Conservation (phyloP, 1,284 basidiomycete species). For the Rhodotorula sp. region DNA sequence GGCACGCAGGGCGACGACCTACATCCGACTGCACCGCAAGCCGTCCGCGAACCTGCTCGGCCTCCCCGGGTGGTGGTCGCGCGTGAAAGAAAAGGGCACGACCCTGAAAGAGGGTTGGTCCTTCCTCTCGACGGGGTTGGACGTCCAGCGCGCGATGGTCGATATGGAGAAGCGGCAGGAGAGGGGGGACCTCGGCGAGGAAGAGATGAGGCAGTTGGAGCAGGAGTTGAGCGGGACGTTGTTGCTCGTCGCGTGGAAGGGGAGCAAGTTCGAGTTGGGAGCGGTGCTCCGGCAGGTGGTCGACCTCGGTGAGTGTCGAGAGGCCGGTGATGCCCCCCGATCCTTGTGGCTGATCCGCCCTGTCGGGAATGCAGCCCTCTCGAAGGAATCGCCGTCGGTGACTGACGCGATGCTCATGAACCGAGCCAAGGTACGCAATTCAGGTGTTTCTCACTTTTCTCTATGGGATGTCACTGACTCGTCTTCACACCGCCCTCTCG, state of each 20-base stretch:
- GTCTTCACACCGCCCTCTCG: neutral
- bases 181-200: constrained; percentile 75
- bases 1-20: constrained; percentile 57
- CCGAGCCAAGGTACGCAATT: constrained; percentile 69
- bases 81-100: constrained; percentile 79
- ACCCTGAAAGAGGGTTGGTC: constrained; percentile 81
- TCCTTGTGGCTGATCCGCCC: constrained; percentile 55
- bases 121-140: constrained; percentile 51
- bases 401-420: constrained; percentile 68
- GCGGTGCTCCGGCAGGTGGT: constrained; percentile 45
- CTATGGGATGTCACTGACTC: too few species aligned
- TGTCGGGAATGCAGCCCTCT: constrained; percentile 58
- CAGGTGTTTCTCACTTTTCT: neutral
- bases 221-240: constrained; percentile 92
- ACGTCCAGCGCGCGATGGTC: constrained; percentile 58
- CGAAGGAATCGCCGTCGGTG: constrained; percentile 74
- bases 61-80: constrained; percentile 82
- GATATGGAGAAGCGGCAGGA: constrained; percentile 89
- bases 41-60: constrained; percentile 79
- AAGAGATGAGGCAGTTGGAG: constrained; percentile 71
- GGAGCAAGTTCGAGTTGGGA: constrained; percentile 81
- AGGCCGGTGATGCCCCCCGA: too few species aligned
- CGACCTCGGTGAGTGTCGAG: constrained; percentile 62
- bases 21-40: constrained; percentile 63
- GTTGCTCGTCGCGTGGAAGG: constrained; percentile 89